These are phyloP conservation scores for Fusarium temperatum DNA, from an alignment of 2,329 filamentous ascomycete genomes.

Conservation along the genomic window DNA sequence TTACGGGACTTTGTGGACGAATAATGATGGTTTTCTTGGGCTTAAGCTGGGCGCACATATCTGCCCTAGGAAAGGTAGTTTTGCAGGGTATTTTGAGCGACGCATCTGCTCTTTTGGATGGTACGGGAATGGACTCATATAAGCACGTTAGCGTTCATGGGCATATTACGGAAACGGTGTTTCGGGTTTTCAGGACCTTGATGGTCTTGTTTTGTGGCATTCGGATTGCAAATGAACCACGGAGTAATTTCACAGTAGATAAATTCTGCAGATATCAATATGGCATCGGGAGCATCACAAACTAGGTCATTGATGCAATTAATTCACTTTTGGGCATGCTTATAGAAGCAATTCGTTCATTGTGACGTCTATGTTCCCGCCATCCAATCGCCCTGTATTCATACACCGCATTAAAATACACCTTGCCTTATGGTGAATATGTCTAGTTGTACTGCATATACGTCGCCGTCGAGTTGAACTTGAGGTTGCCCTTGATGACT, in stretches of 20 bases:
- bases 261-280: constrained; percentile 29
- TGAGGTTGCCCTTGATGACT: constrained; percentile 98
- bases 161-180: constrained; percentile 35
- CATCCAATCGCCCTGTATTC: constrained; percentile 44
- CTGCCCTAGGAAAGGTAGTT: not conserved
- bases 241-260: constrained; percentile 21
- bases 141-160: constrained; percentile 3
- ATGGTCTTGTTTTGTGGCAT: constrained; percentile 4
- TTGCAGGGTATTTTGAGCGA: not conserved
- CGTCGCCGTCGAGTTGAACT: constrained; percentile 98
- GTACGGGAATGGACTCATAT: constrained; percentile 1
- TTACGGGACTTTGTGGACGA: constrained; percentile 18
- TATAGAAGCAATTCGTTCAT: constrained; percentile 32
- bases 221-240: constrained; percentile 2
- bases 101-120: constrained; percentile 5
- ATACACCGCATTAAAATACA: constrained; percentile 48
- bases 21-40: constrained; percentile 29
- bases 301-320: not conserved
- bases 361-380: constrained; percentile 38
- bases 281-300: not conserved
- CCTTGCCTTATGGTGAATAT: constrained; percentile 28
- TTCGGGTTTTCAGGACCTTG: constrained; percentile 20
- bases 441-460: constrained; percentile 99
- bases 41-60: not conserved
- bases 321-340: not conserved